Percentiles rank a stretch among this genome's conserved stretches.
Conservation (phyloP, 2,329 filamentous ascomycete genomes). For the Juglanconis sp. region DNA sequence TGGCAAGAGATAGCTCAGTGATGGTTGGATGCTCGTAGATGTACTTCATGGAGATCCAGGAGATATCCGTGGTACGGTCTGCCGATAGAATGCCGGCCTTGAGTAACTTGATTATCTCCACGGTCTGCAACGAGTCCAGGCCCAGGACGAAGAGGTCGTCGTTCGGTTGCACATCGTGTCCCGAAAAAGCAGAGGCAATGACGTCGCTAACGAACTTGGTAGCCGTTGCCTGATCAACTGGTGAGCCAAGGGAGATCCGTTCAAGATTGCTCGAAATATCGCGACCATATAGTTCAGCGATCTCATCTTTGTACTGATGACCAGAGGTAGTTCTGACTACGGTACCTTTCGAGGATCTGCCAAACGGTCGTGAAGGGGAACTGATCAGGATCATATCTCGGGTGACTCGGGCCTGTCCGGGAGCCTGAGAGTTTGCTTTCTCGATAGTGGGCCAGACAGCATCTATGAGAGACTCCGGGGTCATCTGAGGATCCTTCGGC, state of each 20-base stretch:
- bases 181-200: slow-evolving; percentile 12
- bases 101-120: slow-evolving; percentile 18
- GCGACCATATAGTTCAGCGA: neutral
- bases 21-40: slow-evolving; percentile 20
- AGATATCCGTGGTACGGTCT: neutral
- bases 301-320: neutral
- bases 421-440: slow-evolving; percentile 4
- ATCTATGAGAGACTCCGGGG: neutral
- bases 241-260: neutral
- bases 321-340: slow-evolving; percentile 2
- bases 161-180: neutral
- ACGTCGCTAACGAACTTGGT: slow-evolving; percentile 9
- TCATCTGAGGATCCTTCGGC: neutral
- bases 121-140: slow-evolving; percentile 19
- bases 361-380: neutral
- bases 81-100: slow-evolving; percentile 12
- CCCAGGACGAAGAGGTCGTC: slow-evolving; percentile 20
- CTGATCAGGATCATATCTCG: slow-evolving; percentile 6
- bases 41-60: slow-evolving; percentile 12
- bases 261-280: slow-evolving; percentile 5
- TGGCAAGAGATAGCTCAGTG: slow-evolving; percentile 3
- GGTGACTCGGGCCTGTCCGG: slow-evolving; percentile 9
- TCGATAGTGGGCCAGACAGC: slow-evolving; percentile 13
- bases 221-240: neutral
- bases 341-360: slow-evolving; percentile 9